Evolutionary conservation across 2,329 filamentous ascomycete species (phyloP).

Genomic region (Rutstroemia sp.): DNA sequence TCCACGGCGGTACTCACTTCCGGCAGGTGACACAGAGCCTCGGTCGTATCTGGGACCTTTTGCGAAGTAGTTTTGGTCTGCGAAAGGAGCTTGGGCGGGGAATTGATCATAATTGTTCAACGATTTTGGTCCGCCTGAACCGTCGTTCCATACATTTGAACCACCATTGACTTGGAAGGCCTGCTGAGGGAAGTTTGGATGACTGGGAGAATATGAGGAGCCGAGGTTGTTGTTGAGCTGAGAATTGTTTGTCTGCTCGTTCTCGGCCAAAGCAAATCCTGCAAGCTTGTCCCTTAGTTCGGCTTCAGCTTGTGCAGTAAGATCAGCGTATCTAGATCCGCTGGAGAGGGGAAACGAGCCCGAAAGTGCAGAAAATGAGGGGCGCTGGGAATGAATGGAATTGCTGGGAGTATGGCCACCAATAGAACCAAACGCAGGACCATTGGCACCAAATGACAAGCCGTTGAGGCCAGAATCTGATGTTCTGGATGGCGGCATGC

Average conservation of each 20-base stretch:
- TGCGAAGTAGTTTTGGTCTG: constrained; percentile 26
- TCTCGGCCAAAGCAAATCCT: constrained; percentile 21
- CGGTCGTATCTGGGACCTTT: constrained; percentile 23
- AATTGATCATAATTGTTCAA: constrained; percentile 22
- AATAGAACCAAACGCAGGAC: constrained; percentile 24
- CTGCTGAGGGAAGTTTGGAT: constrained; percentile 20
- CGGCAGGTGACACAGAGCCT: constrained; percentile 25
- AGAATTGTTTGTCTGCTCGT: constrained; percentile 16
- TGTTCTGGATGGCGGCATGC: constrained; percentile 48
- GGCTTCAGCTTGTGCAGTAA: constrained; percentile 19
- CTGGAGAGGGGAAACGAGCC: constrained; percentile 42
- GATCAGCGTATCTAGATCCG: constrained; percentile 26
- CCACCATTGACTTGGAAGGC: constrained; percentile 18
- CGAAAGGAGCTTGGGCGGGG: constrained; percentile 22
- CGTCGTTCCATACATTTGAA: constrained; percentile 25
- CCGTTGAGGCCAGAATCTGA: constrained; percentile 35
- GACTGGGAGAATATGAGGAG: constrained; percentile 23
- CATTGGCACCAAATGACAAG: constrained; percentile 18
- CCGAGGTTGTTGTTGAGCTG: constrained; percentile 16
- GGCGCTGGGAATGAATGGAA: constrained; percentile 41
- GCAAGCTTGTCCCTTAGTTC: constrained; percentile 26
- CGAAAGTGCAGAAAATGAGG: constrained; percentile 37
- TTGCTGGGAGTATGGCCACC: constrained; percentile 35
- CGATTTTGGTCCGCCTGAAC: constrained; percentile 17
- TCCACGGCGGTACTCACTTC: constrained; percentile 28